phyloP scores from a whole-genome alignment of 1,284 basidiomycete genomes.

The Microbotryum scabiosae region DNA sequence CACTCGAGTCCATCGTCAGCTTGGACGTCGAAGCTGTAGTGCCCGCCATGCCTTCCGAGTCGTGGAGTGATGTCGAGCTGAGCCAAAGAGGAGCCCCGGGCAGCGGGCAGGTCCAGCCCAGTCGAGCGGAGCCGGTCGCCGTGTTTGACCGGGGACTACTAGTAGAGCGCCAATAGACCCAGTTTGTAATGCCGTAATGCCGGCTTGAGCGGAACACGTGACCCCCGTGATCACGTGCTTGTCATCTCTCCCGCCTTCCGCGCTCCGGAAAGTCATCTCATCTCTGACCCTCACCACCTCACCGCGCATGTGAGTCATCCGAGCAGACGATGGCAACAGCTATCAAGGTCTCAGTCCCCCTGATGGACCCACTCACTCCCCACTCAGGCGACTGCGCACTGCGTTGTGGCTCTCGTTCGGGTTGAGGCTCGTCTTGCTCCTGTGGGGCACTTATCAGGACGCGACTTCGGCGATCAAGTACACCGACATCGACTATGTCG shows the following conservation, averaged over 20 bases:
- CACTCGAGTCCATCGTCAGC: not conserved
- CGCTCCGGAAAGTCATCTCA: too few species aligned
- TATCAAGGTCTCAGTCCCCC: not conserved
- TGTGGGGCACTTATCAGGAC: conserved; percentile 24
- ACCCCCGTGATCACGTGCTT: too few species aligned
- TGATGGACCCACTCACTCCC: not conserved
- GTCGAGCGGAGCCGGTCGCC: not conserved
- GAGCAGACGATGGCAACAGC: not conserved
- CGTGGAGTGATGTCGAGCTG: not conserved
- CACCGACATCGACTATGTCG: conserved; percentile 93
- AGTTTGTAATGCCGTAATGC: too few species aligned
- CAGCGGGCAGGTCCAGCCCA: not conserved
- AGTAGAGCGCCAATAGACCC: too few species aligned
- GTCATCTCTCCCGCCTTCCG: too few species aligned
- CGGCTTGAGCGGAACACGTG: too few species aligned
- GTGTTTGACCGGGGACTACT: not conserved
- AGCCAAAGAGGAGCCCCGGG: not conserved
- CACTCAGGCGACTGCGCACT: conserved; percentile 7
- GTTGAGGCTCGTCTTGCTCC: conserved; percentile 9
- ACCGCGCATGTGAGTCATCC: too few species aligned
- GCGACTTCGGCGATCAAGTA: conserved; percentile 61
- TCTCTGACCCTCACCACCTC: too few species aligned
- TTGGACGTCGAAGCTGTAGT: not conserved
- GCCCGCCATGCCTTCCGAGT: not conserved
- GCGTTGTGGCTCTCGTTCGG: conserved; percentile 5